Evolutionary conservation across 306 rosid genomes (phyloP), one percentile per base, ranked within the genome.

Genomic region (Potentilla sterilis): DNA sequence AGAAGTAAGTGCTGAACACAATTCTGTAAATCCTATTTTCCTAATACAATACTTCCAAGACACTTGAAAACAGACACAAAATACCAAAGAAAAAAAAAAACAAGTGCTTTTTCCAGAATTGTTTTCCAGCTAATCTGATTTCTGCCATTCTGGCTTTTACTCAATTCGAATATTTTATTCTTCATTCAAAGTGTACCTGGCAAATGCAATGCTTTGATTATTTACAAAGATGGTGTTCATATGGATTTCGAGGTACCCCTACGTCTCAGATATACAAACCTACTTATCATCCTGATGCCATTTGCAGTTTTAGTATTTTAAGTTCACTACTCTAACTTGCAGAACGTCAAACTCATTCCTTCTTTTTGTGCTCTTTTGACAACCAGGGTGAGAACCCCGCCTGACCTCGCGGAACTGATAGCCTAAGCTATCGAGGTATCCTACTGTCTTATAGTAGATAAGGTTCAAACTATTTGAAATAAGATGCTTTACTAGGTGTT

Each of bases 1-100:
- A 51, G 73, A 24, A 9, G 42, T 55, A 75, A 8, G n/a, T 63
- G 37, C 64, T 24, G 68, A 71, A 46, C 54, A 22, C 15, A 70
- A 67, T 2, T 6, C 52, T 19, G 67, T 3, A 64, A 6, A 32
- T 21, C 46, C 40, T 61, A 40, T 58, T 55, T 54, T 9, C 61
- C n/a, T 5, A 34, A 62, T 37, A 24, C 38, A 12, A 24, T 16
- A 24, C 38, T 21, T 76, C 32, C 55, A 18, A 2, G 48, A 35
- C 11, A 42, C 65, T 13, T 48, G 4, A 51, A 49, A 40, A 12
- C 0, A 54, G 8, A 40, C 15, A 54, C 22, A 43, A 1, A 28
- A 52, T 15, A 21, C 21, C 46, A 42, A 46, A 15, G 9, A 16
- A 3, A 12, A 24, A 22, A 6, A 16, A 54, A 54, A 38, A 6